Evolutionary conservation across 768 basidiomycete species (phyloP), one percentile per base, ranked within the genome.

Genomic region (Phlegmacium glaucopus): DNA sequence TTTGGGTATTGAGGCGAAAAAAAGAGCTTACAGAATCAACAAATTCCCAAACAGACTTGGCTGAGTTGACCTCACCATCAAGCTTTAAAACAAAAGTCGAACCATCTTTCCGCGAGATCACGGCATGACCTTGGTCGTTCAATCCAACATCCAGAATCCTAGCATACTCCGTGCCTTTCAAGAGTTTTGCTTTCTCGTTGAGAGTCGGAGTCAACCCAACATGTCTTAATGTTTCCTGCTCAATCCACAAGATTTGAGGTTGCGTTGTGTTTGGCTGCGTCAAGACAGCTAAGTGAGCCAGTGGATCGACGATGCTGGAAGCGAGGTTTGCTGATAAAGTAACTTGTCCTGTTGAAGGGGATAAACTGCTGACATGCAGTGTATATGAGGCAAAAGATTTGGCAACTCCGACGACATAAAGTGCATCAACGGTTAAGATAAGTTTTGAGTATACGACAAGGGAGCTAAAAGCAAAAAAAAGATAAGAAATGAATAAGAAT

Each of bases 371-470:
- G 52, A 88, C 71, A 47, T 87, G 82, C 1, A 95, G 66, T 11
- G 83, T 84, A 56, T 83, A 82, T 0, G 83, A 71, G 1, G 72
- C 58, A 49, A 72, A 62, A 0, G 75, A 75, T 49, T 76, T 77
- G 6, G 76, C 66, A 25, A 80, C 60, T 3, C 81, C 83, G 17
- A 86, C 58, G 7, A 72, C 69, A 53, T 80, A 93, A 29, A 93
- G 56, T 0, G 82, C 69, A 2, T 68, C 62, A 1, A 69, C 61
- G 1, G 83, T 81, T 0, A 75, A 52, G 7, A 82, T 62, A 9
- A 95, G 61, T 48, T 82, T 77, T 5, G 84, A 78, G 62, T 85
- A 82, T 25, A 87, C 68, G 6, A 83, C 72, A 6, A 80, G 72
- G 2, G 82, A 82, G 15, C 91, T 93, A 53, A 8, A 39, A 4